A percentile compares a stretch with the other conserved stretches of the same genome.
phyloP scores from a whole-genome alignment of 2,329 filamentous ascomycete species.

The Drechmeria coniospora region DNA sequence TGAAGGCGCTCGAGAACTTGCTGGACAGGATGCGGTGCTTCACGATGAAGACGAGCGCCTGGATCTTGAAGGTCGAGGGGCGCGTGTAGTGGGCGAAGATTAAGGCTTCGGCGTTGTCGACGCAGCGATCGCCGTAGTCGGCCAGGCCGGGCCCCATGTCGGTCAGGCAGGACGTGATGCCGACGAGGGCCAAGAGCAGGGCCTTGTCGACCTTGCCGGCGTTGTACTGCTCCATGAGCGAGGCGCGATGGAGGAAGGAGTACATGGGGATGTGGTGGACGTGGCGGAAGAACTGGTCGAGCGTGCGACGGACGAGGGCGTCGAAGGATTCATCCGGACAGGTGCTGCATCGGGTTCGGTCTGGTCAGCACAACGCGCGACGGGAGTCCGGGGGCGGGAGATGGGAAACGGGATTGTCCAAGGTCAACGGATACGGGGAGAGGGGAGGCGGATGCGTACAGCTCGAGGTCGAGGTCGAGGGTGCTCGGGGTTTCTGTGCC shows the following conservation, averaged over 20 bases:
- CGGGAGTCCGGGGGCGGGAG: too few species aligned
- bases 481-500: conserved; percentile 18
- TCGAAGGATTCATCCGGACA: conserved; percentile 29
- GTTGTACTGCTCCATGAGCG: conserved; percentile 43
- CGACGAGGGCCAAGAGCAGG: conserved; percentile 36
- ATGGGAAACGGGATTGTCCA: background rate
- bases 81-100: conserved; percentile 37
- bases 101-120: conserved; percentile 37
- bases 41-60: conserved; percentile 28
- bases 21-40: conserved; percentile 28
- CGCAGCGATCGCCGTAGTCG: conserved; percentile 37
- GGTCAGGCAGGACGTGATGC: conserved; percentile 39
- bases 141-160: conserved; percentile 36
- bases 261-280: conserved; percentile 44
- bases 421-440: background rate
- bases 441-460: background rate
- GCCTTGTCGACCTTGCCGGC: conserved; percentile 39
- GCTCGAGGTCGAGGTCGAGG: conserved; percentile 19
- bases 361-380: too few species aligned
- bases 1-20: conserved; percentile 27
- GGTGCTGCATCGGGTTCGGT: conserved; percentile 13
- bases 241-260: conserved; percentile 42
- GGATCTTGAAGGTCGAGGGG: conserved; percentile 40
- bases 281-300: conserved; percentile 42
- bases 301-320: conserved; percentile 33